Percentiles rank a stretch among this genome's conserved stretches.
These are phyloP conservation scores for Elaeis guineensis DNA, from an alignment of 176 grass and related monocot genomes.

Conservation along the genomic window DNA sequence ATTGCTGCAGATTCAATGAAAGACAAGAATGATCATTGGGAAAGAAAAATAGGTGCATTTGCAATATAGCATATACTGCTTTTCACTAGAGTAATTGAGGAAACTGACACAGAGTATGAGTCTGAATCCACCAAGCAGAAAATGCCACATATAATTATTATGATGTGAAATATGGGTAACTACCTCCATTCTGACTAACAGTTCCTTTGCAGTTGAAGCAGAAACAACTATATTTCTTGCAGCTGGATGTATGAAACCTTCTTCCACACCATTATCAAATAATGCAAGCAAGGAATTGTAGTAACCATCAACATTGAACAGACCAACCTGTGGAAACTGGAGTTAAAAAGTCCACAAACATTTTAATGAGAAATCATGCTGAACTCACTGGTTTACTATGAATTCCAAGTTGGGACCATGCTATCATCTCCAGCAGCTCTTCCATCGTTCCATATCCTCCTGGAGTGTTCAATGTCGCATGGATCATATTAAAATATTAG, in stretches of 20 bases:
- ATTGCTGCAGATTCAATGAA: conserved; percentile 40
- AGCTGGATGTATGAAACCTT: conserved; percentile 88
- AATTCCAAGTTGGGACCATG: conserved; percentile 98
- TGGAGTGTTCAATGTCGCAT: conserved; percentile 7
- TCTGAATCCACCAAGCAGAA: neutral
- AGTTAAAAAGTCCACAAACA: conserved; percentile 11
- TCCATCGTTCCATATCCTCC: conserved; percentile 99
- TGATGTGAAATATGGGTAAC: neutral
- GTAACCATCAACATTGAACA: conserved; percentile 97
- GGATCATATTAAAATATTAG: no score
- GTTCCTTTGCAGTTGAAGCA: conserved; percentile 57
- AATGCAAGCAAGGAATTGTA: conserved; percentile 80
- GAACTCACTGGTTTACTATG: conserved; percentile 86
- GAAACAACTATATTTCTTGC: conserved; percentile 76
- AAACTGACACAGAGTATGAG: conserved; percentile 4
- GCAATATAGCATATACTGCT: no score
- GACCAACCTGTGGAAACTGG: conserved; percentile 50
- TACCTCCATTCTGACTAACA: conserved; percentile 92
- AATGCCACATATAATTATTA: no score
- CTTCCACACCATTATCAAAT: conserved; percentile 72
- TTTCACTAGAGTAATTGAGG: neutral
- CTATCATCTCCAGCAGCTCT: conserved; percentile 94
- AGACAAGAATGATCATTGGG: neutral
- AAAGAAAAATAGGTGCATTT: neutral
- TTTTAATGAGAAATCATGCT: no score